Evolutionary conservation across 2,329 filamentous ascomycete species (phyloP), one percentile per base, ranked within the genome.

Genomic region (Periconia sp.): DNA sequence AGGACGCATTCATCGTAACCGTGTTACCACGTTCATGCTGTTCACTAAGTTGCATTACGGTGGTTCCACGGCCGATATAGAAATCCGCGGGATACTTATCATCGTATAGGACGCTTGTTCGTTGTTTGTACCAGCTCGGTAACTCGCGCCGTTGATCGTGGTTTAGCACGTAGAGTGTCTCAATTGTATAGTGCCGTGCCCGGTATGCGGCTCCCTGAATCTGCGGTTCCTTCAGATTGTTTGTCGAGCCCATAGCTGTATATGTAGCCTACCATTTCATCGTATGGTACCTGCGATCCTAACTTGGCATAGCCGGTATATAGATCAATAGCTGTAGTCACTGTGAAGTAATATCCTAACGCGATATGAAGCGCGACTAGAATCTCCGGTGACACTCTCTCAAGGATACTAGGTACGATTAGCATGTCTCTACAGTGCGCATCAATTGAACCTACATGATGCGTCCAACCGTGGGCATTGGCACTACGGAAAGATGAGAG

Each of bases 31-130:
- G n/a, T n/a, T n/a, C n/a, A n/a, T n/a, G n/a, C n/a, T n/a, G n/a
- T n/a, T n/a, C n/a, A n/a, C n/a, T n/a, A n/a, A n/a, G n/a, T n/a
- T n/a, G n/a, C n/a, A n/a, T n/a, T n/a, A n/a, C n/a, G n/a, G n/a
- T n/a, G n/a, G n/a, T n/a, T n/a, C n/a, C n/a, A n/a, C n/a, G n/a
- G n/a, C n/a, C n/a, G n/a, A n/a, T n/a, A 28, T 4, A 28, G 4
- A 28, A 8, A 4, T 28, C 25, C 4, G 25, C 25, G 15, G 62
- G 8, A 4, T n/a, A 4, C 25, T 28, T 28, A 13, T 28, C 25
- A 8, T 28, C 25, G 15, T 8, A 28, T 13, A 28, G 15, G 25
- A 28, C 25, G 3, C 25, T 4, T 28, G 4, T 28, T 28, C 25
- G 25, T 28, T 28, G 4, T 13, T 28, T 28, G 15, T 28, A 13